Conservation (phyloP, 805 yeast species). For the Yueomyces sinensis region DNA sequence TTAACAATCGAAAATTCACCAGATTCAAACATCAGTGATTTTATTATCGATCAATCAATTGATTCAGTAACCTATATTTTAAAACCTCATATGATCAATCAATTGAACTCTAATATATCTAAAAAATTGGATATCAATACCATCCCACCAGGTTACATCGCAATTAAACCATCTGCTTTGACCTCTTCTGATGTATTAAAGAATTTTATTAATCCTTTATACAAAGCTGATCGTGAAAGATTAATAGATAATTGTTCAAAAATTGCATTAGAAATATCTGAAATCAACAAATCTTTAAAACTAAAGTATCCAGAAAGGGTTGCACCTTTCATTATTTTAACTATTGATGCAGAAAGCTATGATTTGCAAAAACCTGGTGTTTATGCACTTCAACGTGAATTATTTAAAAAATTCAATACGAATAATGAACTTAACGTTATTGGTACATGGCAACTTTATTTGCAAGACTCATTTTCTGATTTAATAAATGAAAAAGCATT, state of each 20-base stretch:
- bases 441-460: slow-evolving; percentile 89
- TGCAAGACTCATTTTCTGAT: slow-evolving; percentile 54
- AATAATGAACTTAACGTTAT: slow-evolving; percentile 47
- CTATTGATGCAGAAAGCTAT: slow-evolving; percentile 85
- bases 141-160: slow-evolving; percentile 85
- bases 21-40: slow-evolving; percentile 30
- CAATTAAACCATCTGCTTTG: slow-evolving; percentile 87
- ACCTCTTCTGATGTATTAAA: slow-evolving; percentile 64
- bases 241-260: slow-evolving; percentile 54
- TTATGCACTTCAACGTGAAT: slow-evolving; percentile 72
- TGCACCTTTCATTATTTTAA: slow-evolving; percentile 62
- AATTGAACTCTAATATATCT: not conserved
- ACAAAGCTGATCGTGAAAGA: slow-evolving; percentile 36
- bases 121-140: slow-evolving; percentile 34
- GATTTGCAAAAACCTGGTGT: slow-evolving; percentile 77
- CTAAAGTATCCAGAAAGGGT: slow-evolving; percentile 46
- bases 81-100: slow-evolving; percentile 53
- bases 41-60: slow-evolving; percentile 50
- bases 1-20: slow-evolving; percentile 69
- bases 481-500: slow-evolving; percentile 48
- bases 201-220: slow-evolving; percentile 46
- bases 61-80: slow-evolving; percentile 54
- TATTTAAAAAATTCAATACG: slow-evolving; percentile 63
- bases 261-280: slow-evolving; percentile 44
- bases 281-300: slow-evolving; percentile 38